phyloP scores from a whole-genome alignment of 73 alveolate species.

The Vitrella brassicaformis region DNA sequence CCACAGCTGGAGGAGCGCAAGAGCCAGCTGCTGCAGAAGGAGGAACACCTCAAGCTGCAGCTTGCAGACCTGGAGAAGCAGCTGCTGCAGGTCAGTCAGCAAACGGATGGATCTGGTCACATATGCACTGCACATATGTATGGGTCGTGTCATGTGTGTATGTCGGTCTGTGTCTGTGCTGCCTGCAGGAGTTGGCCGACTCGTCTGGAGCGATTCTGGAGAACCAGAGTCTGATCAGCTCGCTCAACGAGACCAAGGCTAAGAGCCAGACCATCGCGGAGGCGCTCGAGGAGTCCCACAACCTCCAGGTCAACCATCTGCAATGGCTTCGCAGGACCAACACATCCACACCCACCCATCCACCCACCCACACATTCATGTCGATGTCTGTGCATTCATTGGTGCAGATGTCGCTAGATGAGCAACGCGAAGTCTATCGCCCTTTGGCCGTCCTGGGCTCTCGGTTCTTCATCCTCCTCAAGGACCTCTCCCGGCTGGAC shows the following conservation, averaged over 20 bases:
- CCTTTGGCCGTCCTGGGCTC: constrained; percentile 88
- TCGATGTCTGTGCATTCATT: too few species aligned
- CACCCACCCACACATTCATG: too few species aligned
- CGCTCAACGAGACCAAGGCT: constrained; percentile 86
- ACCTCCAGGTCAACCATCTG: constrained; percentile 63
- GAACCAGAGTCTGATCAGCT: constrained; percentile 89
- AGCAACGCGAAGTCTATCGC: constrained; percentile 90
- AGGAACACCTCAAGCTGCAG: constrained; percentile 90
- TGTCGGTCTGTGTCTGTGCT: too few species aligned
- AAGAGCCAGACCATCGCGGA: constrained; percentile 57
- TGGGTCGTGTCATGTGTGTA: too few species aligned
- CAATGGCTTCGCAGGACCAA: background rate
- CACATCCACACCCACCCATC: background rate
- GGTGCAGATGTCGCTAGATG: constrained; percentile 67
- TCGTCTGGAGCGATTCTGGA: constrained; percentile 95
- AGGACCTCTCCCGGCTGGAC: constrained; percentile 80
- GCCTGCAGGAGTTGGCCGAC: constrained; percentile 88
- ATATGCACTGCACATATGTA: too few species aligned
- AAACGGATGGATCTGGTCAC: too few species aligned
- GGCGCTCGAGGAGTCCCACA: constrained; percentile 69
- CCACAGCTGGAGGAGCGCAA: constrained; percentile 98
- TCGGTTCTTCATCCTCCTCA: constrained; percentile 83
- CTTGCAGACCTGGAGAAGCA: constrained; percentile 86
- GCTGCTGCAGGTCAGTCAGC: too few species aligned
- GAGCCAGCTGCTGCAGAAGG: constrained; percentile 88